These are phyloP conservation scores for Tuber magnatum DNA, from an alignment of 495 filamentous ascomycete species.

Conservation along the genomic window DNA sequence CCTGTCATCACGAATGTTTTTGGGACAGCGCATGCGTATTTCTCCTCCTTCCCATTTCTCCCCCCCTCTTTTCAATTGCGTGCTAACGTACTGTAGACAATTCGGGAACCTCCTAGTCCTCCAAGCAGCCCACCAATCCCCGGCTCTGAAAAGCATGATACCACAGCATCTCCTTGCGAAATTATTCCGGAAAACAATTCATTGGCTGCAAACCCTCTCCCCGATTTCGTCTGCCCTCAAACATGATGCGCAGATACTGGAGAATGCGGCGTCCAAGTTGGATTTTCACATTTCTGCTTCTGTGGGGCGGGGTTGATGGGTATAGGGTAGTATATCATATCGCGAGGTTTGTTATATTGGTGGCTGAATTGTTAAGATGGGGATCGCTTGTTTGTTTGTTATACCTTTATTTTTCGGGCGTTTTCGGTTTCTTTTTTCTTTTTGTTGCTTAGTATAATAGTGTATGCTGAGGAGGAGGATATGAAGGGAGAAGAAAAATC, in stretches of 20 bases:
- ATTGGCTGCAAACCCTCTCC: conserved; percentile 34
- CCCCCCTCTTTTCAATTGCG: not conserved
- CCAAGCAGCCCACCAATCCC: conserved; percentile 58
- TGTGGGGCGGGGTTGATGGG: not conserved
- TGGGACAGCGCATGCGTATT: conserved; percentile 92
- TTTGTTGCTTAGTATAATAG: not conserved
- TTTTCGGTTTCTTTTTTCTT: not conserved
- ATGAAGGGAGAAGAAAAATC: not conserved
- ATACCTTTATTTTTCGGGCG: not conserved
- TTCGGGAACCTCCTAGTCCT: conserved; percentile 92
- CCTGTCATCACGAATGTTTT: conserved; percentile 89
- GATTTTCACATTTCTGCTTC: conserved; percentile 18
- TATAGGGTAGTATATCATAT: not conserved
- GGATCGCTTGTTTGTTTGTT: not conserved
- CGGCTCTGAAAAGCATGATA: conserved; percentile 30
- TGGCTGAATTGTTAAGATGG: not conserved
- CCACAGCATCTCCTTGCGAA: conserved; percentile 20
- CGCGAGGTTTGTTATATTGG: not conserved
- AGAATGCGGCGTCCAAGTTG: conserved; percentile 30
- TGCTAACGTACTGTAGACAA: conserved; percentile 55
- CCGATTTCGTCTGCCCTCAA: conserved; percentile 38
- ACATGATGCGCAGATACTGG: conserved; percentile 34
- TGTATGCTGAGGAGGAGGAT: not conserved
- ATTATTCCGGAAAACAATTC: conserved; percentile 36
- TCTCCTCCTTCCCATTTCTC: conserved; percentile 3